Conservation (phyloP, 1,139 yeast genomes). For the Yamadazyma jaroonii region DNA sequence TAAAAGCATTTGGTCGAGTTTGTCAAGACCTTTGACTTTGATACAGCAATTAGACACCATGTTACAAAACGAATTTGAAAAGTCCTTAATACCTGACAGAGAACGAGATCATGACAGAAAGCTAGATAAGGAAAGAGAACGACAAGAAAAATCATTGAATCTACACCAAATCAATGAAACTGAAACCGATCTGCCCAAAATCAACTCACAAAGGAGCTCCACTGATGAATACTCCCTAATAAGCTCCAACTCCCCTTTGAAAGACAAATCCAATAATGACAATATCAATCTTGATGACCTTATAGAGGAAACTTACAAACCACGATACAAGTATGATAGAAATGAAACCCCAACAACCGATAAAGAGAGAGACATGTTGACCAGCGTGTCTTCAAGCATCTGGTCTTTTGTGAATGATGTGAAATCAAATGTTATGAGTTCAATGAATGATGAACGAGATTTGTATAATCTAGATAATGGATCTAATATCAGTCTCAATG, state of each 20-base stretch:
- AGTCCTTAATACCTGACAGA: slow-evolving; percentile 26
- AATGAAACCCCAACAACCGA: not conserved
- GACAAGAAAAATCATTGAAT: not conserved
- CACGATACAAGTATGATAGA: not conserved
- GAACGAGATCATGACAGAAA: not conserved
- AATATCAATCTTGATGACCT: slow-evolving; percentile 13
- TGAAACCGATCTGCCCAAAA: not conserved
- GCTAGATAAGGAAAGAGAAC: not conserved
- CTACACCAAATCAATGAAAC: not conserved
- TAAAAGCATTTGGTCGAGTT: slow-evolving; percentile 32
- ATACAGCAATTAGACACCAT: slow-evolving; percentile 69
- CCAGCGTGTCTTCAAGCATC: slow-evolving; percentile 41
- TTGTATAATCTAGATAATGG: slow-evolving; percentile 30
- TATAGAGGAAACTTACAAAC: not conserved
- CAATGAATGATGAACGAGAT: slow-evolving; percentile 28
- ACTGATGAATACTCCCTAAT: slow-evolving; percentile 3
- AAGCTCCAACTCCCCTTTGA: slow-evolving; percentile 10
- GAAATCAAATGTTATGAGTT: slow-evolving; percentile 34
- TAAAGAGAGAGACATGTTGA: slow-evolving; percentile 35
- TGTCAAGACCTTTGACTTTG: slow-evolving; percentile 58
- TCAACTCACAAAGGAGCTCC: not conserved
- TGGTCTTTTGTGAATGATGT: slow-evolving; percentile 49
- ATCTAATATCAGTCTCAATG: slow-evolving; percentile 14
- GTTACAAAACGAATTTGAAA: slow-evolving; percentile 65
- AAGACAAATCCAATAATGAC: slow-evolving; percentile 9